Evolutionary conservation across 139 green algal species (phyloP).

Genomic region (Desmodesmus armatus): DNA sequence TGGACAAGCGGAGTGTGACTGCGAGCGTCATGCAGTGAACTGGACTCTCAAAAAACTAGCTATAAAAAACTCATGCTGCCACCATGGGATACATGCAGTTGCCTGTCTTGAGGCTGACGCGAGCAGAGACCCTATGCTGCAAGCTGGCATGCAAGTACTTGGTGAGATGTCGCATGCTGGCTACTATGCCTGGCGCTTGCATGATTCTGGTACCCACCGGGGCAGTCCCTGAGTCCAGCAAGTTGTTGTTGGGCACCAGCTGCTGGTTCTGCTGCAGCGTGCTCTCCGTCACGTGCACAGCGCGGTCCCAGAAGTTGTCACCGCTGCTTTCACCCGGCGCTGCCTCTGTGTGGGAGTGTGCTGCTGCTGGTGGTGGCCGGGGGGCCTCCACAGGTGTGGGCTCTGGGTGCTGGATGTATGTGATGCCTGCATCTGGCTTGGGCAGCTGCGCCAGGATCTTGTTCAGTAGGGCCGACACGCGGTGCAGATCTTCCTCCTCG

Average conservation of each 20-base stretch:
- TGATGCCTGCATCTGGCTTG: neutral
- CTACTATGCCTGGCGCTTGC: too few relatives aligned
- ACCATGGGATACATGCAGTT: too few relatives aligned
- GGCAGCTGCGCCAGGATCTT: constrained; percentile 60
- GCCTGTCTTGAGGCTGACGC: too few relatives aligned
- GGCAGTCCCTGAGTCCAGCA: neutral
- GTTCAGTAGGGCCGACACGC: constrained; percentile 71
- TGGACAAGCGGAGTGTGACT: too few relatives aligned
- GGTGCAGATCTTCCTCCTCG: constrained; percentile 78
- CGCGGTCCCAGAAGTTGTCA: constrained; percentile 66
- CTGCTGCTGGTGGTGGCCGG: neutral
- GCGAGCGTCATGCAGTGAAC: too few relatives aligned
- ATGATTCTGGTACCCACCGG: too few relatives aligned
- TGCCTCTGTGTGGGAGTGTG: constrained; percentile 15
- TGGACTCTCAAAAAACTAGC: too few relatives aligned
- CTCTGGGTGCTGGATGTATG: neutral
- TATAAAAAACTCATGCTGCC: too few relatives aligned
- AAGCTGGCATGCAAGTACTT: too few relatives aligned
- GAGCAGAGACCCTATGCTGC: too few relatives aligned
- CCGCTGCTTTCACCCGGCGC: constrained; percentile 4
- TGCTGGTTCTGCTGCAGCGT: constrained; percentile 25
- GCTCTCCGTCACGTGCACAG: constrained; percentile 53
- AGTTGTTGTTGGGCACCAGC: constrained; percentile 40
- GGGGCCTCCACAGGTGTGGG: neutral
- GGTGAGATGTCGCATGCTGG: too few relatives aligned